Evolutionary conservation across 768 basidiomycete genomes (phyloP), one percentile per base, ranked within the genome.

Genomic region (Suillus spraguei): DNA sequence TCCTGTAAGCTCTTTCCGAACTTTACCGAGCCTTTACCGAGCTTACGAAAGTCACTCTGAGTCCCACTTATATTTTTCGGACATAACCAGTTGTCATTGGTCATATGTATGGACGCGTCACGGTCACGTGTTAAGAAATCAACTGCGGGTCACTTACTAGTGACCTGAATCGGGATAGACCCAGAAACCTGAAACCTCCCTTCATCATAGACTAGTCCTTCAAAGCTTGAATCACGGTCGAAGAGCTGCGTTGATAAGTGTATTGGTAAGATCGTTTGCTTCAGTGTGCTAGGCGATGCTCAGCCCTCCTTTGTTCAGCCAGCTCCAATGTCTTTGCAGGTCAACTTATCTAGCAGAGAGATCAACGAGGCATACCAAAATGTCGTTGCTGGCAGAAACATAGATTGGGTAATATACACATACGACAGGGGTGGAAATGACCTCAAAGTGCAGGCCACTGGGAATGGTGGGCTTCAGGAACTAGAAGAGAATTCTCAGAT

Each of bases 401-500:
- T 90, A 68, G 87, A 94, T 69, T 94, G 92, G 92, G 86, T 81
- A 4, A 80, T 94, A 38, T 87, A 90, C 68, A 91, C 93, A 0
- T 94, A 93, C 69, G 90, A 91, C 70, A 88, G 85, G 66, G 89
- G 88, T 10, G 84, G 88, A 1, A 95, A 94, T 70, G 93, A 95
- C 75, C 82, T 97, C 61, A 94, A 93, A 69, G 89, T 96, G 3
- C 94, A 96, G 71, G 82, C 84, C 4, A 90, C 88, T 2, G 95
- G 95, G n/a, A 81, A 80, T 61, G 92, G 90, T n/a, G 94, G 94
- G 1, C 82, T 98, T 13, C 91, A 96, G 67, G 94, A 95, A 69
- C 79, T 99, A 3, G 87, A 92, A 71, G 96, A 98, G 69, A 97
- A 78, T 99, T 98, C 77, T 92, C 89, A 47, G 95, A 98, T 74